Conservation (phyloP, 306 rosid genomes). For the Alnus rubra region DNA sequence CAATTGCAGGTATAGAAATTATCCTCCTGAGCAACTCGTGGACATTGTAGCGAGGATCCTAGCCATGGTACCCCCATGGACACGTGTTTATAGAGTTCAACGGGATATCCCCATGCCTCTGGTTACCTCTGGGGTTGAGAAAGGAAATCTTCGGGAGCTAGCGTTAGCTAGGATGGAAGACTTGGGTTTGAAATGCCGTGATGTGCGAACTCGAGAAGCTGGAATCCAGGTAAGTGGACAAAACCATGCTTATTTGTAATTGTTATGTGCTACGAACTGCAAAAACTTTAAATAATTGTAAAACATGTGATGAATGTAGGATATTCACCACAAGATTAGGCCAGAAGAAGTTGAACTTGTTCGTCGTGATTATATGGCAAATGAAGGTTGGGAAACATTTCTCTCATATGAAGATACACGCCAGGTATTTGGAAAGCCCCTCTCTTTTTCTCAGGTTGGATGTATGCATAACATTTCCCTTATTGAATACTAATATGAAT, state of each 20-base stretch:
- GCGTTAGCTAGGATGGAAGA: slow-evolving; percentile 98
- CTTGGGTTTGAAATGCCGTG: slow-evolving; percentile 93
- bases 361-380: slow-evolving; percentile 89
- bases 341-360: slow-evolving; percentile 97
- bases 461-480: not conserved
- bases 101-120: slow-evolving; percentile 98
- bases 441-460: not conserved
- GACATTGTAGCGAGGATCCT: slow-evolving; percentile 93
- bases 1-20: slow-evolving; percentile 81
- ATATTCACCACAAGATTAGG: slow-evolving; percentile 89
- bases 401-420: slow-evolving; percentile 88
- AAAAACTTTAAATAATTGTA: slow-evolving; percentile 10
- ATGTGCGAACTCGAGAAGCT: slow-evolving; percentile 96
- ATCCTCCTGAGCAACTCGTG: slow-evolving; percentile 98
- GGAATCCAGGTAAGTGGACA: slow-evolving; percentile 79
- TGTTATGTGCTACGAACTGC: slow-evolving; percentile 6
- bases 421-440: slow-evolving; percentile 54
- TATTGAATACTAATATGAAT: not conserved
- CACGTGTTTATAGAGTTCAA: slow-evolving; percentile 98
- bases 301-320: slow-evolving; percentile 39
- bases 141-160: slow-evolving; percentile 91
- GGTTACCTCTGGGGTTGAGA: slow-evolving; percentile 98
- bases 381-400: slow-evolving; percentile 99
- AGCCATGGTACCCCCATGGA: slow-evolving; percentile 98
- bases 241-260: slow-evolving; percentile 15